Conservation (phyloP, 2,329 filamentous ascomycete species). For the Aspergillus tanneri region DNA sequence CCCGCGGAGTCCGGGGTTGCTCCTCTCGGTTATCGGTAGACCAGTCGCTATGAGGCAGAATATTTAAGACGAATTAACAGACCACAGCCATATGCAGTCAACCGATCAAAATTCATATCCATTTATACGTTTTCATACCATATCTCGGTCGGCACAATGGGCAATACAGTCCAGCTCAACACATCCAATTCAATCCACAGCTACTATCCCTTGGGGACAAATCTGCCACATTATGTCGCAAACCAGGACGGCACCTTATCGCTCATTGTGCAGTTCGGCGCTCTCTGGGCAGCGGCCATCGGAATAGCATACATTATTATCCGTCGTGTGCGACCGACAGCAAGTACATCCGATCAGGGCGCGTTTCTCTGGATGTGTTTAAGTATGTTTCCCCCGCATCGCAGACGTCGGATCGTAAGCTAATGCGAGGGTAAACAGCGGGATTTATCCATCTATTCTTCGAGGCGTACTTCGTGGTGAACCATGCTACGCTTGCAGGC, state of each 20-base stretch:
- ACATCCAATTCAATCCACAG: slow-evolving; percentile 48
- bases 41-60: too few species aligned
- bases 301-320: slow-evolving; percentile 52
- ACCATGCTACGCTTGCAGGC: slow-evolving; percentile 60
- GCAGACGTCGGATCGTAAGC: background rate
- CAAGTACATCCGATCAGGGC: slow-evolving; percentile 53
- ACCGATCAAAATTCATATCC: too few species aligned
- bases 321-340: slow-evolving; percentile 49
- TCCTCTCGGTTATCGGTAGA: too few species aligned
- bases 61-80: too few species aligned
- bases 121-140: too few species aligned
- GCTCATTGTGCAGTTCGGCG: slow-evolving; percentile 59
- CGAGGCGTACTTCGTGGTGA: slow-evolving; percentile 70
- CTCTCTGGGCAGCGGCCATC: slow-evolving; percentile 56
- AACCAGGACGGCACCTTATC: slow-evolving; percentile 59
- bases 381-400: slow-evolving; percentile 46
- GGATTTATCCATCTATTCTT: slow-evolving; percentile 65
- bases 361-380: slow-evolving; percentile 69
- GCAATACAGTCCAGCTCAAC: background rate
- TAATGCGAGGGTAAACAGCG: slow-evolving; percentile 2
- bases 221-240: slow-evolving; percentile 58
- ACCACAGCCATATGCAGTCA: too few species aligned
- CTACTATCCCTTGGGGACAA: slow-evolving; percentile 63
- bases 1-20: too few species aligned
- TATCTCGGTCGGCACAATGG: background rate